A percentile compares a stretch with the other conserved stretches of the same genome.
These are phyloP conservation scores for Neospermospora avenae DNA, from an alignment of 2,329 filamentous ascomycete genomes.

Conservation along the genomic window DNA sequence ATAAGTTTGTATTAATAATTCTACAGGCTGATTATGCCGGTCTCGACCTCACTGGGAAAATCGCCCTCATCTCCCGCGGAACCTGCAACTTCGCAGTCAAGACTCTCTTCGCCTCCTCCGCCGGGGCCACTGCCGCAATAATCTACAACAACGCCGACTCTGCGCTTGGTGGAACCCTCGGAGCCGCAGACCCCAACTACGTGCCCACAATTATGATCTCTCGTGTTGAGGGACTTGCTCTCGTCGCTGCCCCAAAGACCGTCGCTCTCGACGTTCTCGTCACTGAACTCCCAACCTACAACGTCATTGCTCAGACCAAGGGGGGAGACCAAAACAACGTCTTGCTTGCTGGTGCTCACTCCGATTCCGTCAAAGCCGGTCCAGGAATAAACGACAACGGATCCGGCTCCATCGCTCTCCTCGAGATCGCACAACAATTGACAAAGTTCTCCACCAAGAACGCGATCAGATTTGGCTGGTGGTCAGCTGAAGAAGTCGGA, in stretches of 20 bases:
- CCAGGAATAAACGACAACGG: conserved; percentile 43
- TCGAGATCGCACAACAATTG: conserved; percentile 58
- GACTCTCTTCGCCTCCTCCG: conserved; percentile 55
- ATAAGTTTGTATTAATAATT: background rate
- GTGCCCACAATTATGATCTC: conserved; percentile 46
- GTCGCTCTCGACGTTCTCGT: background rate
- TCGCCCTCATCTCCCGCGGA: conserved; percentile 68
- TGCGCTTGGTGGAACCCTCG: conserved; percentile 60
- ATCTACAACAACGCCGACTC: conserved; percentile 67
- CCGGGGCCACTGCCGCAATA: conserved; percentile 66
- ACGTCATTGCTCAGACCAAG: conserved; percentile 59
- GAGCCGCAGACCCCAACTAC: conserved; percentile 45
- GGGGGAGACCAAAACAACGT: conserved; percentile 59
- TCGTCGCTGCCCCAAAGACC: conserved; percentile 6
- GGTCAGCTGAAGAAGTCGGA: conserved; percentile 63
- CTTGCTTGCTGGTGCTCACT: conserved; percentile 62
- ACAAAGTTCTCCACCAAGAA: conserved; percentile 56
- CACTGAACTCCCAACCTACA: conserved; percentile 32
- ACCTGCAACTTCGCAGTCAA: conserved; percentile 65
- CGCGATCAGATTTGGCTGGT: conserved; percentile 64
- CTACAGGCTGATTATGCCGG: conserved; percentile 53
- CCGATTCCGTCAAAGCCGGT: conserved; percentile 57
- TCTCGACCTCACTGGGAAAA: conserved; percentile 49
- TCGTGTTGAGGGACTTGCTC: conserved; percentile 35
- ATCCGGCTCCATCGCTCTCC: conserved; percentile 42